Percentiles rank a stretch among this genome's conserved stretches.
Conservation (phyloP, 805 yeast species). For the Saccharomyces mikatae region DNA sequence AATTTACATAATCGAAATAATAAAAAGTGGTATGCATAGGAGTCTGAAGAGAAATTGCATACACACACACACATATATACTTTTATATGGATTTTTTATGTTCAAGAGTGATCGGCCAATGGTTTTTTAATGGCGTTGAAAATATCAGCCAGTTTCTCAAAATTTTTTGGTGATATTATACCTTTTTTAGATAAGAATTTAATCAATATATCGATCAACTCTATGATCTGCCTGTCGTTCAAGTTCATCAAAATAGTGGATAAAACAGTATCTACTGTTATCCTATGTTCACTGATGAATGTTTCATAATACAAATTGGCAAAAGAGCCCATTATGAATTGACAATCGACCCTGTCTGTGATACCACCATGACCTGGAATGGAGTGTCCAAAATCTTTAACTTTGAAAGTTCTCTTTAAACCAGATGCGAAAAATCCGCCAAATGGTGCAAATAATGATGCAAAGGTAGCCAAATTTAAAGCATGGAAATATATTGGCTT, state of each 20-base stretch:
- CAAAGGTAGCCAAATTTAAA: slow-evolving; percentile 80
- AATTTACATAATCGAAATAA: background rate
- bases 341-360: slow-evolving; percentile 96
- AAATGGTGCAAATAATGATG: slow-evolving; percentile 94
- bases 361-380: slow-evolving; percentile 99
- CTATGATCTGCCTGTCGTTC: slow-evolving; percentile 54
- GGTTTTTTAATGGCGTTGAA: slow-evolving; percentile 6
- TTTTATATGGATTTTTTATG: background rate
- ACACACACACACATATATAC: background rate
- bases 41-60: background rate
- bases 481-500: slow-evolving; percentile 91
- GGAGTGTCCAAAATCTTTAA: slow-evolving; percentile 95
- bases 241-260: slow-evolving; percentile 70
- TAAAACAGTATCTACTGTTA: slow-evolving; percentile 65
- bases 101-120: background rate
- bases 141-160: slow-evolving; percentile 28
- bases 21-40: background rate
- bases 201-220: slow-evolving; percentile 48
- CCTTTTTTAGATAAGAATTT: slow-evolving; percentile 34
- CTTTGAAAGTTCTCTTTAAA: slow-evolving; percentile 90
- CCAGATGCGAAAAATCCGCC: slow-evolving; percentile 98
- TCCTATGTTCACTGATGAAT: slow-evolving; percentile 65
- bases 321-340: slow-evolving; percentile 94
- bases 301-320: slow-evolving; percentile 88
- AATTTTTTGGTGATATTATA: slow-evolving; percentile 31